Percentiles rank a stretch among this genome's conserved stretches.
phyloP scores from a whole-genome alignment of 1,284 basidiomycete genomes.

The Lentinula novae-zelandiae region DNA sequence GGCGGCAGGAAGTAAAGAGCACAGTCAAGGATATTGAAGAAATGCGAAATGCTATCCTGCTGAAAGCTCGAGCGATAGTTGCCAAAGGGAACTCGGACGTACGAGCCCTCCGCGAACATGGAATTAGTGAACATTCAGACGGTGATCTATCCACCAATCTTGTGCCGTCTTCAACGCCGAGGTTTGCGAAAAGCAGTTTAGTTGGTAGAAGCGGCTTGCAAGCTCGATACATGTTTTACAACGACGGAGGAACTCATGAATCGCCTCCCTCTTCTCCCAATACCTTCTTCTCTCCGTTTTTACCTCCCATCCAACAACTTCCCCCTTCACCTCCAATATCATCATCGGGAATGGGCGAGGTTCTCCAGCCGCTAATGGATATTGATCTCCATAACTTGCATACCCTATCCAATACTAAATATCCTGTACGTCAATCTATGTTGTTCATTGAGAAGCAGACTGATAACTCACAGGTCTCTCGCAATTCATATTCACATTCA shows the following conservation, averaged over 20 bases:
- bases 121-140: neutral
- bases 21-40: conserved; percentile 45
- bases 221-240: conserved; percentile 5
- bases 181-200: conserved; percentile 9
- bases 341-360: neutral
- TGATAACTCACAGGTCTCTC: conserved; percentile 22
- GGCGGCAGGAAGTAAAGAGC: conserved; percentile 35
- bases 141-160: neutral
- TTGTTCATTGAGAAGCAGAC: conserved; percentile 15
- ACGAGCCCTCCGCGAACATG: conserved; percentile 3
- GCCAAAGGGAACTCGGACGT: conserved; percentile 13
- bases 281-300: neutral
- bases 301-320: neutral
- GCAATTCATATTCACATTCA: neutral
- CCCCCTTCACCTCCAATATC: neutral
- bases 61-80: conserved; percentile 50
- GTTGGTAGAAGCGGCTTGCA: conserved; percentile 3
- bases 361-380: neutral
- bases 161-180: conserved; percentile 6
- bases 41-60: conserved; percentile 50
- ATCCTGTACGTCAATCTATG: conserved; percentile 4
- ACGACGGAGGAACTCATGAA: neutral
- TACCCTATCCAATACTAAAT: neutral
- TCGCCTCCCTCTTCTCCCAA: neutral
- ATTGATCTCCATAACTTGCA: conserved; percentile 6